Percentiles rank a stretch among this genome's conserved stretches.
Evolutionary conservation across 768 basidiomycete genomes (phyloP).

Genomic region (Crucibulum laeve): DNA sequence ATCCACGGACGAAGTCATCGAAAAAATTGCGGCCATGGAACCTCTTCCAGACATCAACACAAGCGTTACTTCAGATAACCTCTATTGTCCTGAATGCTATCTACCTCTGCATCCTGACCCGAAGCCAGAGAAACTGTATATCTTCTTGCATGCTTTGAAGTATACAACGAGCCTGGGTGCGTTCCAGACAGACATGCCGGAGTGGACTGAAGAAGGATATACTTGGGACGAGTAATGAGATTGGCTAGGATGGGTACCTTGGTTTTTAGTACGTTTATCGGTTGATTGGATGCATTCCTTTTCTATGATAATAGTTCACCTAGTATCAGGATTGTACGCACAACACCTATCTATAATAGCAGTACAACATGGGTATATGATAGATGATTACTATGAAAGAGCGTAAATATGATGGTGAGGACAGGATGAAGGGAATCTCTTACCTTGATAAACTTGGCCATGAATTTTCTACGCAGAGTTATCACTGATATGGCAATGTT

Average conservation of each 20-base stretch:
- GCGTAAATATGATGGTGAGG: conserved; percentile 3
- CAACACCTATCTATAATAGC: not conserved
- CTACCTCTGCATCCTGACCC: conserved; percentile 93
- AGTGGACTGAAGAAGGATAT: conserved; percentile 81
- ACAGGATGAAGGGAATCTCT: conserved; percentile 5
- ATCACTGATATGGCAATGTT: conserved; percentile 4
- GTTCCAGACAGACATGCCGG: conserved; percentile 84
- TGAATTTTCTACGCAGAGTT: conserved; percentile 65
- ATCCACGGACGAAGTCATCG: conserved; percentile 46
- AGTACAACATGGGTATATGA: not conserved
- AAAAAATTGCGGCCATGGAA: conserved; percentile 31
- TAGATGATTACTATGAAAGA: conserved; percentile 3
- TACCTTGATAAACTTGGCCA: conserved; percentile 89
- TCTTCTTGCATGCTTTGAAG: conserved; percentile 88
- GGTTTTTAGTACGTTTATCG: too few relatives aligned
- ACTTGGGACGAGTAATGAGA: conserved; percentile 45
- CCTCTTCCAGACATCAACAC: conserved; percentile 34
- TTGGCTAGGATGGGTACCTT: not conserved
- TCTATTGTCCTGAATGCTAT: conserved; percentile 89
- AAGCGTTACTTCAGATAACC: conserved; percentile 31
- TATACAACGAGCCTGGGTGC: conserved; percentile 81
- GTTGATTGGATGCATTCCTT: too few relatives aligned
- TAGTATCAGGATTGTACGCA: too few relatives aligned
- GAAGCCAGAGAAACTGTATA: conserved; percentile 86
- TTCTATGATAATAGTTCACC: too few relatives aligned